Conservation (phyloP, 177 flowering plant species). For the Vitis hybrid region DNA sequence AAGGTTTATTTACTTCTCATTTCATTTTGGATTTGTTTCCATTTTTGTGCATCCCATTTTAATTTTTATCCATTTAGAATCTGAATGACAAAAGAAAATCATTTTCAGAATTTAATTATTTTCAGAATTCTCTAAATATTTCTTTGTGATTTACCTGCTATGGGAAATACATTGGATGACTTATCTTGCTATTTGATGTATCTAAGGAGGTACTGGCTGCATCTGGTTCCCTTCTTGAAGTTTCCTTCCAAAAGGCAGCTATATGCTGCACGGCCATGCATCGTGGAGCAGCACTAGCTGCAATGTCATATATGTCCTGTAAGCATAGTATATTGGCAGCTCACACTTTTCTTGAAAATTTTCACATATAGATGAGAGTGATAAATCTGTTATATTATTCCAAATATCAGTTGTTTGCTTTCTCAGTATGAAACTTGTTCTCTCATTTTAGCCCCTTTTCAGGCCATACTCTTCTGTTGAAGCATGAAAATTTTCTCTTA, state of each 20-base stretch:
- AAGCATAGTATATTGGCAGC: slow-evolving; percentile 22
- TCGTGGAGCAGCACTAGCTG: slow-evolving; percentile 98
- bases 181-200: slow-evolving; percentile 4
- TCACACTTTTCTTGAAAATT: too few relatives aligned
- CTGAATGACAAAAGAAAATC: too few relatives aligned
- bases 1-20: slow-evolving; percentile 49
- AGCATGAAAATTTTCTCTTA: too few relatives aligned
- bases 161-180: slow-evolving; percentile 5
- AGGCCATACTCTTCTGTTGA: too few relatives aligned
- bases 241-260: slow-evolving; percentile 92
- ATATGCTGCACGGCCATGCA: slow-evolving; percentile 98
- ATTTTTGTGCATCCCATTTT: not conserved
- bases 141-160: not conserved
- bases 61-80: not conserved
- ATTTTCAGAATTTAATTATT: not conserved
- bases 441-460: too few relatives aligned
- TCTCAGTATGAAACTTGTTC: too few relatives aligned
- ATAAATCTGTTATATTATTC: too few relatives aligned
- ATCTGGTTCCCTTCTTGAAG: slow-evolving; percentile 76
- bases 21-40: not conserved
- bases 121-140: not conserved
- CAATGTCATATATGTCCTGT: slow-evolving; percentile 96
- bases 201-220: slow-evolving; percentile 78
- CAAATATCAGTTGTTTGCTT: too few relatives aligned
- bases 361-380: too few relatives aligned